These are phyloP conservation scores for Camelina hispida DNA, from an alignment of 345 rosid genomes.

Conservation along the genomic window DNA sequence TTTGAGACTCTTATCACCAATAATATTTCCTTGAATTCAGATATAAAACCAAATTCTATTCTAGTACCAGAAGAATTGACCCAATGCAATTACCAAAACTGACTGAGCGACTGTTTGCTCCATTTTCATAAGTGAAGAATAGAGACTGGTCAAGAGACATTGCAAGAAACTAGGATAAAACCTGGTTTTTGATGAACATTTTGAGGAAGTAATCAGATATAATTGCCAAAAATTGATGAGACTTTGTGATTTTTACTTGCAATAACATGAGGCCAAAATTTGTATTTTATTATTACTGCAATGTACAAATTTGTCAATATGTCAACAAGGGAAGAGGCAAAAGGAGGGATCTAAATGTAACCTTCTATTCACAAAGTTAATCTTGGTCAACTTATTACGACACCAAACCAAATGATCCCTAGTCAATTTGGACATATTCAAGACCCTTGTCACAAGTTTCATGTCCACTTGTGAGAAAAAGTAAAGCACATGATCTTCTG, in stretches of 20 bases:
- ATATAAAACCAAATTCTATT: too few relatives aligned
- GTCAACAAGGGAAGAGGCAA: slow-evolving; percentile 73
- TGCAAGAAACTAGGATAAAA: too few relatives aligned
- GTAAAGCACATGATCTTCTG: slow-evolving; percentile 61
- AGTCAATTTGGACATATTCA: slow-evolving; percentile 78
- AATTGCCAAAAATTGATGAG: too few relatives aligned
- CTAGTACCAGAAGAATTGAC: too few relatives aligned
- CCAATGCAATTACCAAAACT: too few relatives aligned
- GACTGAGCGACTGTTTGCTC: too few relatives aligned
- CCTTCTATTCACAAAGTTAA: slow-evolving; percentile 65
- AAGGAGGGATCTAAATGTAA: slow-evolving; percentile 82
- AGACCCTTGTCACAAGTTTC: slow-evolving; percentile 82
- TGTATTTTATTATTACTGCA: slow-evolving; percentile 20
- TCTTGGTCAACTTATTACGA: slow-evolving; percentile 60
- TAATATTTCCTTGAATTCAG: too few relatives aligned
- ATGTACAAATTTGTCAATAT: slow-evolving; percentile 12
- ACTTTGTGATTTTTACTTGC: background rate
- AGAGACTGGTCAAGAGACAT: too few relatives aligned
- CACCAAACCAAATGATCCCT: slow-evolving; percentile 87
- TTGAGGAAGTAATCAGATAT: too few relatives aligned
- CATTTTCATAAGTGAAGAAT: too few relatives aligned
- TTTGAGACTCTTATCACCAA: too few relatives aligned
- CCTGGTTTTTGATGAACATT: too few relatives aligned
- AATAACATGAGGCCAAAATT: background rate
- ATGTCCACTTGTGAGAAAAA: slow-evolving; percentile 95